Evolutionary conservation across 2,329 filamentous ascomycete species (phyloP).

Genomic region (Microsporum ferrugineum): DNA sequence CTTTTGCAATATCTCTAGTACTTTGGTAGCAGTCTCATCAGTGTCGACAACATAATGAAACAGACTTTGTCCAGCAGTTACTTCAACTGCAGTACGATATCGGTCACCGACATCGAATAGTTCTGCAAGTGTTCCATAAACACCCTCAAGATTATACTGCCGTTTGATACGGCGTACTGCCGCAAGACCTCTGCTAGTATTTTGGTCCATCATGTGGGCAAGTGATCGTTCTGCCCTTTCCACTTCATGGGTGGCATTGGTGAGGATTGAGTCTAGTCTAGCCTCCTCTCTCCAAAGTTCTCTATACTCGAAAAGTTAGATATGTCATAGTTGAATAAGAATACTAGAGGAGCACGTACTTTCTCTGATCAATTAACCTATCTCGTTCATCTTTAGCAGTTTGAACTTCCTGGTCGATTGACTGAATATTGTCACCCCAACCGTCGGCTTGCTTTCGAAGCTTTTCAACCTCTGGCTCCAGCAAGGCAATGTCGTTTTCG

Average conservation of each 20-base stretch:
- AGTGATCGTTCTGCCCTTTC: constrained; percentile 66
- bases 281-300: constrained; percentile 80
- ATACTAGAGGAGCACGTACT: constrained; percentile 34
- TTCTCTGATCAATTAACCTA: constrained; percentile 71
- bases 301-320: constrained; percentile 17
- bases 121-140: constrained; percentile 86
- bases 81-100: constrained; percentile 82
- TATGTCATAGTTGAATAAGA: constrained; percentile 2
- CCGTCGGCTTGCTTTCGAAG: constrained; percentile 65
- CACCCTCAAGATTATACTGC: constrained; percentile 67
- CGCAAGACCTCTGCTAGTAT: constrained; percentile 76
- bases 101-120: constrained; percentile 75
- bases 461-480: constrained; percentile 61
- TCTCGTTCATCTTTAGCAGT: constrained; percentile 68
- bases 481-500: constrained; percentile 55
- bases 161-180: constrained; percentile 72
- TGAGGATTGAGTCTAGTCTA: constrained; percentile 65
- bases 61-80: constrained; percentile 80
- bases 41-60: constrained; percentile 96
- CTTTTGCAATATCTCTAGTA: constrained; percentile 68
- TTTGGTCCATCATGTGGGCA: constrained; percentile 76
- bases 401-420: constrained; percentile 61
- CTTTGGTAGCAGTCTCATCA: constrained; percentile 69
- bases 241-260: constrained; percentile 63
- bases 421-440: constrained; percentile 61